Conservation (phyloP, 331 rosid genomes). For the Arachis monticola region DNA sequence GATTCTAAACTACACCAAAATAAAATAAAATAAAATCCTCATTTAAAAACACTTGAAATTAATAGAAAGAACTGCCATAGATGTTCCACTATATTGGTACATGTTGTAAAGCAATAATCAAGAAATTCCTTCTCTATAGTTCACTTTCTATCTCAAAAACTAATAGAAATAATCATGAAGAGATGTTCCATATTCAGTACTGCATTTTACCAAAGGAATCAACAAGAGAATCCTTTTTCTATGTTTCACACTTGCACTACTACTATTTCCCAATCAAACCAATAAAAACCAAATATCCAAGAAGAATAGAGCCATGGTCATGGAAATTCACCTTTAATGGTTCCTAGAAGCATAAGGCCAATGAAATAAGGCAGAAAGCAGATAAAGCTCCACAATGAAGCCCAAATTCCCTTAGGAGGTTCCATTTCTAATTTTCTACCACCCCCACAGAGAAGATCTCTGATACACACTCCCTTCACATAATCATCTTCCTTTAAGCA, state of each 20-base stretch:
- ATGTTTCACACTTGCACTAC: slow-evolving; percentile 6
- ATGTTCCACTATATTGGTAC: too few relatives aligned
- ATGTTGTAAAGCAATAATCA: too few relatives aligned
- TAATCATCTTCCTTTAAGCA: slow-evolving; percentile 21
- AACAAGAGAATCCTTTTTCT: slow-evolving; percentile 14
- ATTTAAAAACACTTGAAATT: background rate
- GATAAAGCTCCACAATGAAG: slow-evolving; percentile 57
- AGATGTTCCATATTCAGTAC: background rate
- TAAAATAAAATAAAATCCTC: background rate
- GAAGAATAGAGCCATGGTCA: slow-evolving; percentile 17
- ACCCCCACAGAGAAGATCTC: slow-evolving; percentile 18
- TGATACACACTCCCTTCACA: slow-evolving; percentile 14
- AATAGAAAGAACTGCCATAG: too few relatives aligned
- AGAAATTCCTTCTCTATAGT: too few relatives aligned
- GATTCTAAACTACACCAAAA: background rate
- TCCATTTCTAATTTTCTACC: slow-evolving; percentile 41
- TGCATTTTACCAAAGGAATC: slow-evolving; percentile 1
- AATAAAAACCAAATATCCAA: slow-evolving; percentile 26
- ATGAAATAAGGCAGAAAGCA: slow-evolving; percentile 81
- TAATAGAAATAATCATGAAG: background rate
- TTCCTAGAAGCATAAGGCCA: slow-evolving; percentile 78
- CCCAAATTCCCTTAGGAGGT: slow-evolving; percentile 48
- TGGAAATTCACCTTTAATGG: slow-evolving; percentile 65
- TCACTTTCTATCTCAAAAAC: too few relatives aligned
- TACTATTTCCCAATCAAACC: slow-evolving; percentile 4